Base-by-base conservation (phyloP, 352 stramenopile species). In the Pythium pyrilobum region DNA sequence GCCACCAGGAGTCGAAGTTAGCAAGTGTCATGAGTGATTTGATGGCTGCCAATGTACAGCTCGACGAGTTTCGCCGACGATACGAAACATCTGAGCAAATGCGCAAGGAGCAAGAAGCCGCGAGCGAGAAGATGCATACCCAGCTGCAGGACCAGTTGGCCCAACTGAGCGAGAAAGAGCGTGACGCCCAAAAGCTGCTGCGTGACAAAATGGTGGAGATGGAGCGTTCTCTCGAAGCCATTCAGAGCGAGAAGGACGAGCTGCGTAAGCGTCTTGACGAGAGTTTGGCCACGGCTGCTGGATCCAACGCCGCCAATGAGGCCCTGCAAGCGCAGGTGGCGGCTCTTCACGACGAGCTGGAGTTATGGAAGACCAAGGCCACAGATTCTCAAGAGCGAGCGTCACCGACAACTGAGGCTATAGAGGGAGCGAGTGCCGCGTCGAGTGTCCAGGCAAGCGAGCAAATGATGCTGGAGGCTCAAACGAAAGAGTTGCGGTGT, bases 401-500 rank as follows among this genome's bases (percentile, higher is more conserved):
- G 48, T 57, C 53, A 39, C 40, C 28, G n/a, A 66, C 58, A 4
- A 28, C 47, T 23, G 49, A 38, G 13, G 39, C 42, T 2, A 42
- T 60, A n/a, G 43, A 59, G 23, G 58, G 28, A 21, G 50, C 43
- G 0, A 51, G 20, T 34, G 44, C 31, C 9, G 38, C 43, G 6
- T 29, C 39, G 5, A 69, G 33, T 15, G 61, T 56, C 18, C 64
- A 78, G 12, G 71, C 63, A 13, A 78, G 62, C 38, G 74, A 88
- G 45, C 72, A 68, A 13, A 40, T 89, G 16, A 34, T 89, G 6
- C 49, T 92, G 4, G 81, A 89, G 50, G 74, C 73, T 11, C 81
- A 92, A 42, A 88, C 81, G 0, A 87, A 87, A 18, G 81, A 92
- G 29, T 53, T 92, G 28, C 81, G 77, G 6, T 77, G 66, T 27